Conservation (phyloP, 441 rosid genomes). For the Flueggea neowawraea region DNA sequence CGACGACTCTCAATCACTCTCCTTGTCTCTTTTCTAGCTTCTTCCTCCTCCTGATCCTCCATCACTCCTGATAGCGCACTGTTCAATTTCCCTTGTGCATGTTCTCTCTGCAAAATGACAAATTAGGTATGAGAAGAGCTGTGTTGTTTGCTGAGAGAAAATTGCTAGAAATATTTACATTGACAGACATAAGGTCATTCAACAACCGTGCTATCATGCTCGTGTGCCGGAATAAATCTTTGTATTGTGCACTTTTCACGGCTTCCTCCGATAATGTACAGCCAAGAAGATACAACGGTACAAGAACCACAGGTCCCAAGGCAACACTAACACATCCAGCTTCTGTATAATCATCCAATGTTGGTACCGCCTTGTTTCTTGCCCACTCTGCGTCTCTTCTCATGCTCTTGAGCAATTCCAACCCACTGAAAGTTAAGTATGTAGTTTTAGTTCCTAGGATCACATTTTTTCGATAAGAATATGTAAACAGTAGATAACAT, state of each 20-base stretch:
- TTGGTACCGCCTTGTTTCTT: constrained; percentile 9
- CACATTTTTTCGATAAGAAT: too few relatives aligned
- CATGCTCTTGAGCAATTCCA: constrained; percentile 5
- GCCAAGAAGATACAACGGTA: too few relatives aligned
- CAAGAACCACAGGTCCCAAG: not conserved
- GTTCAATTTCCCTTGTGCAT: constrained; percentile 12
- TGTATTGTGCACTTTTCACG: constrained; percentile 6
- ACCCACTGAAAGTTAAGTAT: constrained; percentile 2
- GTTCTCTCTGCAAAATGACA: constrained; percentile 8
- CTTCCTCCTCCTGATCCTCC: not conserved
- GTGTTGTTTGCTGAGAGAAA: too few relatives aligned
- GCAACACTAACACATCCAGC: constrained; percentile 4
- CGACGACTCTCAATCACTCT: not conserved
- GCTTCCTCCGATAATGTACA: not conserved
- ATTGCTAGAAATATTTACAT: not conserved
- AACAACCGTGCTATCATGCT: constrained; percentile 11
- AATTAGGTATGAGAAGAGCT: not conserved
- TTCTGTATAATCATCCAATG: constrained; percentile 8
- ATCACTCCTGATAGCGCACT: not conserved
- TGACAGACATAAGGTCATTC: not conserved
- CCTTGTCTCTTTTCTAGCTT: constrained; percentile 7
- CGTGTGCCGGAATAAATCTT: not conserved
- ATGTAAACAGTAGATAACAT: too few relatives aligned
- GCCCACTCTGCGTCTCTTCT: constrained; percentile 7
- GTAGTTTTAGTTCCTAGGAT: not conserved